Conservation (phyloP, 441 rosid genomes). For the Biscutella laevigata region DNA sequence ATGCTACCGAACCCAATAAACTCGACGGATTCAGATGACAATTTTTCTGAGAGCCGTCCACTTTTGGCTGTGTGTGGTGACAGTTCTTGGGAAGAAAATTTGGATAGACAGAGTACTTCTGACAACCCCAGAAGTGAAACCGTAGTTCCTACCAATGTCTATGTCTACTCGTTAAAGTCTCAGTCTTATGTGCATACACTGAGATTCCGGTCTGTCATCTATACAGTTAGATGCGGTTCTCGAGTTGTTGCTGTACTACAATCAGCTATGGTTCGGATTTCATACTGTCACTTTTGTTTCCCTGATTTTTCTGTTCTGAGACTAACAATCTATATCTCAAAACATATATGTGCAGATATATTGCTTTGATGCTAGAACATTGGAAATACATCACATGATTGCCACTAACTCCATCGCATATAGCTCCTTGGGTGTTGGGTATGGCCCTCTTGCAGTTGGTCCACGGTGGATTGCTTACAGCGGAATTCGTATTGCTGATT, state of each 20-base stretch:
- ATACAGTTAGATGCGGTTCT: conserved; percentile 80
- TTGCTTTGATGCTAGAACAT: conserved; percentile 62
- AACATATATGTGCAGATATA: conserved; percentile 56
- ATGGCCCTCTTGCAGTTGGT: conserved; percentile 91
- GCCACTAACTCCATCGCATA: conserved; percentile 50
- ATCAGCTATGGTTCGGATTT: conserved; percentile 55
- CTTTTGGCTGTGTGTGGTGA: conserved; percentile 66
- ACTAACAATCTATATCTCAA: conserved; percentile 8
- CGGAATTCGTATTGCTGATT: conserved; percentile 49
- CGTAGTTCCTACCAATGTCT: conserved; percentile 42
- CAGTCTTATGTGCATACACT: conserved; percentile 60
- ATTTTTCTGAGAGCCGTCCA: conserved; percentile 50
- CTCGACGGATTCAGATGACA: conserved; percentile 36
- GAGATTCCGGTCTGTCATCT: conserved; percentile 62
- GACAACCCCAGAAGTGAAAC: conserved; percentile 34
- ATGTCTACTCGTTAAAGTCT: conserved; percentile 68
- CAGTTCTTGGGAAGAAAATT: conserved; percentile 38
- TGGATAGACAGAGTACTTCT: conserved; percentile 27
- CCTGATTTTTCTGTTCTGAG: conserved; percentile 2
- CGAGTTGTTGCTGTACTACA: conserved; percentile 79
- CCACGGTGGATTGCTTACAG: conserved; percentile 93
- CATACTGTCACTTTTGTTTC: neutral
- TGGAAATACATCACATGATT: conserved; percentile 51
- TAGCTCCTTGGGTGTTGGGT: conserved; percentile 58
- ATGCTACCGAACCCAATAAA: conserved; percentile 53